phyloP scores from a whole-genome alignment of 2,329 filamentous ascomycete species.

The Pestalotiopsis fici region DNA sequence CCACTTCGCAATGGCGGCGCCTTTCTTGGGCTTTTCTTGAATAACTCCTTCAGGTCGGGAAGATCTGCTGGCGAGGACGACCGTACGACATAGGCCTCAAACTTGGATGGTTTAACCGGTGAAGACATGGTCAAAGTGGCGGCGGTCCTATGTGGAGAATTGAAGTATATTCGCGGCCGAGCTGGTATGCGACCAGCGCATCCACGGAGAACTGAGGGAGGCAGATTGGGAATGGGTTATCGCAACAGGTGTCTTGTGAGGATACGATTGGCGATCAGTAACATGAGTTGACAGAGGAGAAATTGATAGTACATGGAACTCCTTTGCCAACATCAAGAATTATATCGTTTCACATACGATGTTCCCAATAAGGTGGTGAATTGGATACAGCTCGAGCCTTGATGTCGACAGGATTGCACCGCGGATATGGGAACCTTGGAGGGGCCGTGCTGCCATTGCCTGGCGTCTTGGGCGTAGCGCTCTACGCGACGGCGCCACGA shows the following conservation, averaged over 20 bases:
- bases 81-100: slow-evolving; percentile 28
- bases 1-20: slow-evolving; percentile 33
- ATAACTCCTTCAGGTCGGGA: slow-evolving; percentile 51
- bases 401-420: neutral
- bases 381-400: neutral
- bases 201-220: slow-evolving; percentile 27
- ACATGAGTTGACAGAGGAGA: neutral
- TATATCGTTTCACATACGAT: neutral
- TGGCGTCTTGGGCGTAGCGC: neutral
- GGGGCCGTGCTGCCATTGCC: neutral
- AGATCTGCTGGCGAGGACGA: slow-evolving; percentile 61
- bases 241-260: neutral
- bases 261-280: too few species aligned
- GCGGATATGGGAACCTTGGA: neutral
- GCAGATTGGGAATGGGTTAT: neutral
- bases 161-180: slow-evolving; percentile 14
- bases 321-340: neutral
- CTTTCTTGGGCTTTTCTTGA: slow-evolving; percentile 36
- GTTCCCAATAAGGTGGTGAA: neutral
- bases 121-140: slow-evolving; percentile 30
- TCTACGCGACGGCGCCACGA: neutral
- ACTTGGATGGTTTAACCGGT: slow-evolving; percentile 19
- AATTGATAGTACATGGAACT: neutral
- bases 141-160: slow-evolving; percentile 29
- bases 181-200: slow-evolving; percentile 49